Evolutionary conservation across 2,329 filamentous ascomycete genomes (phyloP).

Genomic region (Botrytis pseudocinerea): DNA sequence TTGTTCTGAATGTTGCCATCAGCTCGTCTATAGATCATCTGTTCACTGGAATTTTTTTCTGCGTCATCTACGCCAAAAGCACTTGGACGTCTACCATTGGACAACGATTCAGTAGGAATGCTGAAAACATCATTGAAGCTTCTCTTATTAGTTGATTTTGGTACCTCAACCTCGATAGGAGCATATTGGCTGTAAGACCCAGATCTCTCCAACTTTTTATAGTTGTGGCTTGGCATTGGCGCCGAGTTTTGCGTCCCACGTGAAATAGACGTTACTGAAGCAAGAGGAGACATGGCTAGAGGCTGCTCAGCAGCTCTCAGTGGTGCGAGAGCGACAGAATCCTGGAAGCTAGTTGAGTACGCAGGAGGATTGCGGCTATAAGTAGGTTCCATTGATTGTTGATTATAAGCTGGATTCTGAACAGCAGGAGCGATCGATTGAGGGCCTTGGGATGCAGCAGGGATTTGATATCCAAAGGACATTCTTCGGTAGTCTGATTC

Average conservation of each 20-base stretch:
- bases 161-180: constrained; percentile 26
- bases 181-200: constrained; percentile 31
- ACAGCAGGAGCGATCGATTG: constrained; percentile 6
- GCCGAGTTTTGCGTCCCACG: constrained; percentile 24
- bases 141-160: constrained; percentile 34
- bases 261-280: constrained; percentile 28
- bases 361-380: constrained; percentile 14
- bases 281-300: constrained; percentile 33
- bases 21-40: constrained; percentile 39
- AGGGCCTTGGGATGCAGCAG: constrained; percentile 8
- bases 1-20: constrained; percentile 29
- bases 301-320: constrained; percentile 25
- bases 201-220: constrained; percentile 30
- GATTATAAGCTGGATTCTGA: constrained; percentile 9
- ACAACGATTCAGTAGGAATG: constrained; percentile 41
- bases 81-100: constrained; percentile 47
- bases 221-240: constrained; percentile 26
- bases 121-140: constrained; percentile 34
- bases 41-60: constrained; percentile 26
- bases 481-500: constrained; percentile 32
- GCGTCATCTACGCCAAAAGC: constrained; percentile 34
- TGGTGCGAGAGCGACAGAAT: constrained; percentile 28
- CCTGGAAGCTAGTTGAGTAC: constrained; percentile 6
- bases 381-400: constrained; percentile 6
- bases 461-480: constrained; percentile 21